Base-by-base conservation (phyloP, 495 filamentous ascomycete genomes). In the Staphylotrichum tortipilum region DNA sequence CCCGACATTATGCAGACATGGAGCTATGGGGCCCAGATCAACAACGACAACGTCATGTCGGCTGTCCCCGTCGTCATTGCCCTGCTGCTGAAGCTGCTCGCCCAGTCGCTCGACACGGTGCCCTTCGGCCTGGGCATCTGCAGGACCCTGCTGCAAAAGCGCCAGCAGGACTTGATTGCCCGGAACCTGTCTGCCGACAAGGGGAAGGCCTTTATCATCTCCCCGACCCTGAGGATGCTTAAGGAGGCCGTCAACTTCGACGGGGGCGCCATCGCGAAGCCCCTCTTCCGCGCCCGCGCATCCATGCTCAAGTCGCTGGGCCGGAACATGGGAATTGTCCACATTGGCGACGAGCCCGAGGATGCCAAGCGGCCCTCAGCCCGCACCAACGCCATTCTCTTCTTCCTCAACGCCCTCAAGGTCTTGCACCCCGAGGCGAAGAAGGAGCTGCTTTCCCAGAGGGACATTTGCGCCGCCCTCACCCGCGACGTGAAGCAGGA, bases 151-250 rank as follows among this genome's bases (percentile, higher is more conserved):
- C 64, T 95, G 31, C 80, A 85, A 49, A 83, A 81, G 56, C 78
- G 81, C 7, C 83, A 90, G 46, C 70, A 85, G 39, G 80, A 84
- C 50, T 70, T 91, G 10, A 71, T 95, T 28, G 78, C 82, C 29
- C 78, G 81, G 47, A 85, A 83, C 38, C 61, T 94, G 45, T 82
- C 81, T 2, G 81, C 85, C 4, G 77, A 79, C 3, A 88, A 84
- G 60, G 70, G 76, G 3, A 94, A 91, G 58, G 84, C 90, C 30
- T 85, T 85, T 68, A 69, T 94, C 34, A 89, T 96, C 51, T 89
- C 85, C 3, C 88, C 89, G 0, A 86, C 82, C 35, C 64, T 96
- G 37, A 78, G 88, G 49, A 72, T 96, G 39, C 73, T 96, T 40
- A 84, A 79, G 18, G 88, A 96, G 66, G 73, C 86, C 4, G 76